A percentile compares a stretch with the other conserved stretches of the same genome.
Evolutionary conservation across 2,329 filamentous ascomycete species (phyloP).

Genomic region (Lachnellula arida): DNA sequence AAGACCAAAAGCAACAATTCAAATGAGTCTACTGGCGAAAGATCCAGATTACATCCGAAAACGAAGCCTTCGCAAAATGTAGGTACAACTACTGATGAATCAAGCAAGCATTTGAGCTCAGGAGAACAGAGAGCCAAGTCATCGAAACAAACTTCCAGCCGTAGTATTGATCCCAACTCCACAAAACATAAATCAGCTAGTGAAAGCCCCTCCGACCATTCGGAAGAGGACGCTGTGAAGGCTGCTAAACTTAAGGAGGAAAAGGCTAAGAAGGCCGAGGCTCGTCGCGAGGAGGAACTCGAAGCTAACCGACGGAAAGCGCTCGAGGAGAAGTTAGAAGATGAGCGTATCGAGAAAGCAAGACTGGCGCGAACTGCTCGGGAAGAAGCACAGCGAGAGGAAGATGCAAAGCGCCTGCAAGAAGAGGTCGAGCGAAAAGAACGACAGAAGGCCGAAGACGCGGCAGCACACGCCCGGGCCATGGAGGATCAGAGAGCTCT

Average conservation of each 20-base stretch:
- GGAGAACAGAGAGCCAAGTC: constrained; percentile 2
- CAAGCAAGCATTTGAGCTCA: constrained; percentile 3
- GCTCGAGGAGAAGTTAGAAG: constrained; percentile 18
- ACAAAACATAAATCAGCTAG: constrained; percentile 12
- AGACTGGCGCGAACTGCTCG: constrained; percentile 21
- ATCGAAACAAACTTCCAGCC: too few relatives aligned
- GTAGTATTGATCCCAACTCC: neutral
- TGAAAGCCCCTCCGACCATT: constrained; percentile 11
- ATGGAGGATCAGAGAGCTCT: constrained; percentile 34
- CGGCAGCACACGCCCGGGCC: constrained; percentile 21
- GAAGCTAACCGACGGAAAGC: constrained; percentile 6
- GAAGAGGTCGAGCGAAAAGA: constrained; percentile 28
- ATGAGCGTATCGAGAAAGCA: constrained; percentile 24
- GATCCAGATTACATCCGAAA: constrained; percentile 13
- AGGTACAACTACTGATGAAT: constrained; percentile 5
- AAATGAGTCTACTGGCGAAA: constrained; percentile 17
- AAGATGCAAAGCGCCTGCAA: constrained; percentile 31
- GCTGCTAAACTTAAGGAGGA: constrained; percentile 35
- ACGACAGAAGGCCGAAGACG: constrained; percentile 25
- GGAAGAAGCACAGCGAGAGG: constrained; percentile 29
- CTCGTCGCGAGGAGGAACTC: constrained; percentile 7
- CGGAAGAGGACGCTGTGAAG: constrained; percentile 27
- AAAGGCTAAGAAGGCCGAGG: constrained; percentile 18
- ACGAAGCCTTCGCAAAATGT: constrained; percentile 12
- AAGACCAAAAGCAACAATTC: constrained; percentile 16